phyloP scores from a whole-genome alignment of 345 rosid species.

The Schrenkiella parvula region DNA sequence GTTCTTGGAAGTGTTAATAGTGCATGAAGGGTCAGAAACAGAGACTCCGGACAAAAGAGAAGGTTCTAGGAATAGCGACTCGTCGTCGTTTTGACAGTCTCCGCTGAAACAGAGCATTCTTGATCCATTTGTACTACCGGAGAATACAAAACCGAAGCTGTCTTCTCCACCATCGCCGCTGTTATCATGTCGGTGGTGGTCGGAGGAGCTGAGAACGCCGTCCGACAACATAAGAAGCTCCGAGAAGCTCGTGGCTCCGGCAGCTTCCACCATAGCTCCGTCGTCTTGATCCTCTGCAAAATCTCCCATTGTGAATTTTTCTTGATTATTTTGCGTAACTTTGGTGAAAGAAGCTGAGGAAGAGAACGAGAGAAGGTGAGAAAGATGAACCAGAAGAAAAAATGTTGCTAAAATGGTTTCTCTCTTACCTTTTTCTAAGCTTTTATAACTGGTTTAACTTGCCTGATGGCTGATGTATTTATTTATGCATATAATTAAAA shows the following conservation, averaged over 20 bases:
- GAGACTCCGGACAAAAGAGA: slow-evolving; percentile 19
- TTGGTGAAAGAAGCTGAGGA: background rate
- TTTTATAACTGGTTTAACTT: slow-evolving; percentile 19
- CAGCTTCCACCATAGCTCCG: slow-evolving; percentile 3
- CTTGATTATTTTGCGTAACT: background rate
- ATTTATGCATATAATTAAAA: background rate
- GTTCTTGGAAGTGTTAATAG: slow-evolving; percentile 6
- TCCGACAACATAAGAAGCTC: slow-evolving; percentile 54
- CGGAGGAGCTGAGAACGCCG: slow-evolving; percentile 21
- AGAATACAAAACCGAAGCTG: slow-evolving; percentile 27
- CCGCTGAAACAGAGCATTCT: slow-evolving; percentile 82
- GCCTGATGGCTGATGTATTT: background rate
- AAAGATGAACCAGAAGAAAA: background rate
- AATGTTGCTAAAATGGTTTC: slow-evolving; percentile 6
- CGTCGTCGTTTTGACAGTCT: slow-evolving; percentile 30
- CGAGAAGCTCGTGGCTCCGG: slow-evolving; percentile 49
- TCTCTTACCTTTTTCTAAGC: slow-evolving; percentile 1
- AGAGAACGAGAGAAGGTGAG: slow-evolving; percentile 5
- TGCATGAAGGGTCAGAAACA: slow-evolving; percentile 27
- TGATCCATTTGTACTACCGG: slow-evolving; percentile 39
- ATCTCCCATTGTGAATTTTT: slow-evolving; percentile 41
- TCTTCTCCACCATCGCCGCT: slow-evolving; percentile 26
- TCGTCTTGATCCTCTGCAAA: slow-evolving; percentile 20
- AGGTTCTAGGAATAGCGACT: slow-evolving; percentile 23
- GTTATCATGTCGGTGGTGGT: background rate